Percentiles rank a stretch among this genome's conserved stretches.
phyloP scores from a whole-genome alignment of 2,329 filamentous ascomycete genomes.

The Penicillium janthinellum region DNA sequence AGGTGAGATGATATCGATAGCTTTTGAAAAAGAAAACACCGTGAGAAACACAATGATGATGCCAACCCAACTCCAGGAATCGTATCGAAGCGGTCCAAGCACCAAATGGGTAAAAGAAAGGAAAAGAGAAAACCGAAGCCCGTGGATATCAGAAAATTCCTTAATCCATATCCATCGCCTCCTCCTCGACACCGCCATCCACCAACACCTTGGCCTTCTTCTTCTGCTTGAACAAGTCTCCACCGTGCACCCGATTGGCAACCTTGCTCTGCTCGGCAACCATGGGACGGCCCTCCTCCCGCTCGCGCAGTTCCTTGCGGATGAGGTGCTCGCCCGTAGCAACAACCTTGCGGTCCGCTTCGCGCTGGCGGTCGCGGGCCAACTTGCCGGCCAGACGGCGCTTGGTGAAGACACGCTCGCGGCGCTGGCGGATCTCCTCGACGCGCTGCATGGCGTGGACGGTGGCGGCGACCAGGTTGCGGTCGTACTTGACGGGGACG shows the following conservation, averaged over 20 bases:
- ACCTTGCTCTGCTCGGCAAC: constrained; percentile 40
- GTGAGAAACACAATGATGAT: constrained; percentile 24
- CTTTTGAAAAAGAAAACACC: constrained; percentile 29
- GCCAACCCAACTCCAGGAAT: constrained; percentile 32
- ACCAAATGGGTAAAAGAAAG: constrained; percentile 21
- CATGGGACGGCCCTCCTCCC: constrained; percentile 51
- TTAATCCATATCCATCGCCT: constrained; percentile 50
- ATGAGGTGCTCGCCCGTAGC: constrained; percentile 91
- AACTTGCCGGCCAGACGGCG: constrained; percentile 84
- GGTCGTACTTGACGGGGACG: constrained; percentile 92
- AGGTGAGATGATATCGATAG: constrained; percentile 28
- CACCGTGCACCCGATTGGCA: constrained; percentile 41
- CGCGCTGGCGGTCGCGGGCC: constrained; percentile 72
- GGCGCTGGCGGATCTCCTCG: constrained; percentile 75
- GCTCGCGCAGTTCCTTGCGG: constrained; percentile 65
- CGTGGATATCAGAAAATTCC: constrained; percentile 9
- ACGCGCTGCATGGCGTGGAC: constrained; percentile 91
- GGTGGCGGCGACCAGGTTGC: constrained; percentile 83
- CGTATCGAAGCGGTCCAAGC: constrained; percentile 29
- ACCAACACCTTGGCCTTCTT: constrained; percentile 49
- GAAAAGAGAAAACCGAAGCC: constrained; percentile 18
- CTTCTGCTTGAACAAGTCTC: constrained; percentile 45
- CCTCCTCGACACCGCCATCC: constrained; percentile 45
- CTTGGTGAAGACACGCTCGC: constrained; percentile 93
- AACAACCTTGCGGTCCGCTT: constrained; percentile 82